A percentile compares a stretch with the other conserved stretches of the same genome.
Conservation (phyloP, 2,329 filamentous ascomycete genomes). For the Fusarium sp. region DNA sequence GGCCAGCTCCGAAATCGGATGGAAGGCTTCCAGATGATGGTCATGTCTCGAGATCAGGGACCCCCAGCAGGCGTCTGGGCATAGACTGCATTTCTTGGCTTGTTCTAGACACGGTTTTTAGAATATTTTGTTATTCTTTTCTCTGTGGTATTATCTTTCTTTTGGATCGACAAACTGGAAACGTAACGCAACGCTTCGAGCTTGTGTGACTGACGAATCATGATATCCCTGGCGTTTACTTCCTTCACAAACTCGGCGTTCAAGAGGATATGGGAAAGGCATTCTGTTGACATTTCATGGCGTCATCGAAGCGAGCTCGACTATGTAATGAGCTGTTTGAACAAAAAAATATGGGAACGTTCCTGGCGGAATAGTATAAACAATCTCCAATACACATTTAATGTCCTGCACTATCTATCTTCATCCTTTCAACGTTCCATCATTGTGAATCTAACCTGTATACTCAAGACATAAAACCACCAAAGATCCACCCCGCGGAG, state of each 20-base stretch:
- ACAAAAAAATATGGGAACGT: slow-evolving; percentile 35
- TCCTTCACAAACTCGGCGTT: slow-evolving; percentile 13
- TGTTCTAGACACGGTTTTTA: slow-evolving; percentile 7
- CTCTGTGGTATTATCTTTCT: slow-evolving; percentile 25
- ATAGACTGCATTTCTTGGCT: slow-evolving; percentile 20
- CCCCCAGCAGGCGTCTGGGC: slow-evolving; percentile 45
- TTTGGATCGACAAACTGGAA: slow-evolving; percentile 23
- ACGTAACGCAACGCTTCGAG: slow-evolving; percentile 22
- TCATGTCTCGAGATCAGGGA: slow-evolving; percentile 45
- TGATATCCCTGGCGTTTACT: slow-evolving; percentile 45
- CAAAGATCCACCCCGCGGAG: not conserved
- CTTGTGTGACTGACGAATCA: slow-evolving; percentile 46
- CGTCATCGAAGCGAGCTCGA: slow-evolving; percentile 29
- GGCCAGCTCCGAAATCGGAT: slow-evolving; percentile 49
- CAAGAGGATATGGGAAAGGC: slow-evolving; percentile 11
- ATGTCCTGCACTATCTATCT: slow-evolving; percentile 19
- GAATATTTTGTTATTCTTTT: slow-evolving; percentile 2
- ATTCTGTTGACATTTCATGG: slow-evolving; percentile 26
- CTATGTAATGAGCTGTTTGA: slow-evolving; percentile 22
- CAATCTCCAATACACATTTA: slow-evolving; percentile 45
- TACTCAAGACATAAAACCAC: not conserved
- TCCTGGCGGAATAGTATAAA: slow-evolving; percentile 38
- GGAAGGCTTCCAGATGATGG: slow-evolving; percentile 48
- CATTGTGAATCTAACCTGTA: not conserved
- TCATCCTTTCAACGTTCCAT: not conserved